Conservation (phyloP, 768 basidiomycete genomes). For the Podaxis sp. region DNA sequence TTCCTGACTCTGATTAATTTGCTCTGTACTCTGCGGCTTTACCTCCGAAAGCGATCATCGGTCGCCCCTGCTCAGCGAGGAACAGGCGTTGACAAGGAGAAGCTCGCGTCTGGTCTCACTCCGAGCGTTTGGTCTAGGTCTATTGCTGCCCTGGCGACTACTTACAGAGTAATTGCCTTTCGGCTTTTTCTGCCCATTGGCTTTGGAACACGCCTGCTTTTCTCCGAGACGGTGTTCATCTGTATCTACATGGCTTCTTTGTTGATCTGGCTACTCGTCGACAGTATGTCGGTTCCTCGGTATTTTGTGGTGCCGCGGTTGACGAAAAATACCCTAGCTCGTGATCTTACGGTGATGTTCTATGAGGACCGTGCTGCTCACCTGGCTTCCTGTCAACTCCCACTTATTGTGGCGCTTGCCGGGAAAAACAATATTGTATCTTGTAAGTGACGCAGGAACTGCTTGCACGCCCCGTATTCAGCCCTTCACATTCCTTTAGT, state of each 20-base stretch:
- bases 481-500: slow-evolving; percentile 26
- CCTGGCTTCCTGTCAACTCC: slow-evolving; percentile 46
- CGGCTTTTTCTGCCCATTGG: slow-evolving; percentile 49
- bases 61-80: neutral
- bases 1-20: slow-evolving; percentile 36
- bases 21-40: slow-evolving; percentile 15
- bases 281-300: slow-evolving; percentile 36
- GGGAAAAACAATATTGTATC: slow-evolving; percentile 61
- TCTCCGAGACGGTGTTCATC: slow-evolving; percentile 46
- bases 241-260: slow-evolving; percentile 44
- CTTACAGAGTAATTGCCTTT: slow-evolving; percentile 50
- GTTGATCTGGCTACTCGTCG: slow-evolving; percentile 41
- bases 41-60: slow-evolving; percentile 7
- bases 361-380: slow-evolving; percentile 40
- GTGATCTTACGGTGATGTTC: slow-evolving; percentile 31
- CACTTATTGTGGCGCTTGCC: slow-evolving; percentile 52
- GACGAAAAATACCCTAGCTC: slow-evolving; percentile 26
- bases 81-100: slow-evolving; percentile 1
- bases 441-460: slow-evolving; percentile 28
- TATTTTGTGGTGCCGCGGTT: neutral
- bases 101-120: slow-evolving; percentile 1
- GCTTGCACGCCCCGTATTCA: neutral
- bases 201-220: slow-evolving; percentile 31
- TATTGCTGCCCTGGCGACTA: slow-evolving; percentile 39
- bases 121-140: slow-evolving; percentile 21